phyloP scores from a whole-genome alignment of 805 yeast species.

The Jamesozyma lodderae region DNA sequence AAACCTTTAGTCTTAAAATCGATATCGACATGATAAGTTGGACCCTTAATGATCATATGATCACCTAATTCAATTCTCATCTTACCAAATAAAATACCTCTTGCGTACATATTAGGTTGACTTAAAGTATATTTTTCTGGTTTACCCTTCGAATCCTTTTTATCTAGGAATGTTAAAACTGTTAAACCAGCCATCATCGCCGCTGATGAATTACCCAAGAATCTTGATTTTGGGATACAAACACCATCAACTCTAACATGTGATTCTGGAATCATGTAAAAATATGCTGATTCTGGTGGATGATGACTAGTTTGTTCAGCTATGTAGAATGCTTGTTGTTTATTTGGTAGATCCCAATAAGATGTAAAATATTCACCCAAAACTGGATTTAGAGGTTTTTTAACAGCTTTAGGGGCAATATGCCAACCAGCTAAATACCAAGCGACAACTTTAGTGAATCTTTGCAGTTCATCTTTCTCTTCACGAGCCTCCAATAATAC shows the following conservation, averaged over 20 bases:
- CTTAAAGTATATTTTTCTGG: constrained; percentile 72
- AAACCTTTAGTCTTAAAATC: constrained; percentile 95
- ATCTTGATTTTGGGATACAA: constrained; percentile 76
- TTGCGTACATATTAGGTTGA: constrained; percentile 94
- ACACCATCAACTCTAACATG: constrained; percentile 84
- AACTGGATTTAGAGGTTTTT: constrained; percentile 92
- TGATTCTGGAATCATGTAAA: constrained; percentile 73
- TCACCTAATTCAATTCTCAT: constrained; percentile 89
- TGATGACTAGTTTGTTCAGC: constrained; percentile 96
- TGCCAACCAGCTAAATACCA: constrained; percentile 98
- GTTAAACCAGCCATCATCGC: constrained; percentile 94
- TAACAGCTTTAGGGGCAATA: constrained; percentile 96
- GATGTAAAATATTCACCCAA: constrained; percentile 85
- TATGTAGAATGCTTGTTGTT: constrained; percentile 67
- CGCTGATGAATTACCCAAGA: constrained; percentile 92
- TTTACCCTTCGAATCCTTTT: constrained; percentile 36
- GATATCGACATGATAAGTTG: constrained; percentile 59
- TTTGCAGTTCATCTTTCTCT: constrained; percentile 46
- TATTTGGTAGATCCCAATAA: constrained; percentile 82
- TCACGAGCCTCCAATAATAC: constrained; percentile 61
- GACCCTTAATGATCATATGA: constrained; percentile 68
- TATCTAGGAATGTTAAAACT: constrained; percentile 56
- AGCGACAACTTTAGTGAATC: constrained; percentile 66
- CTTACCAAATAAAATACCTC: constrained; percentile 87
- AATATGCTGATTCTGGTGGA: constrained; percentile 95